Base-by-base conservation (phyloP, 139 green algal species). In the Astrephomene gubernaculifera region DNA sequence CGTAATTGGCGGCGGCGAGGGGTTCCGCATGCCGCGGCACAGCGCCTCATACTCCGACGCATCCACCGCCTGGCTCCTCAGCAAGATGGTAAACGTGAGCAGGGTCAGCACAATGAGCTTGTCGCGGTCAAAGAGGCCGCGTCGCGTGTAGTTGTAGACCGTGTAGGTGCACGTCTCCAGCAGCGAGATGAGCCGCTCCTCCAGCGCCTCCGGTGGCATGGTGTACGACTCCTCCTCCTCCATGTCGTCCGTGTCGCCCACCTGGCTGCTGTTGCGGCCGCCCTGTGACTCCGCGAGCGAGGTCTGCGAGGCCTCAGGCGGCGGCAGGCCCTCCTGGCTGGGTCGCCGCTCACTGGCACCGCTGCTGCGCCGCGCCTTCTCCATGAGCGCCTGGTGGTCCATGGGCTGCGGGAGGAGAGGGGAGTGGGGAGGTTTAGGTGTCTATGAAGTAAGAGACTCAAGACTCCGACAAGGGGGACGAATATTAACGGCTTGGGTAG, bases 61-160 rank as follows among this genome's bases (percentile, higher is more conserved):
- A 72, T 96, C 93, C 14, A 98, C 94, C n/a, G 74, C 64, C 73
- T 92, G 88, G 85, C 85, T 90, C 0, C 85, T 67, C 71, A 92
- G 65, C 54, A 92, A 73, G 79, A 96, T 94, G 43, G 81, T 92
- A 87, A 98, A 95, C 35, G 94, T 96, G 44, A 98, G 92, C 85
- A 97, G 91, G 44, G 91, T 94, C n/a, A 94, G 90, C 41, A 96
- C 91, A 79, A 96, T 97, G 39, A 97, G 91, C 90, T 97, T 98
- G 91, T 98, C 95, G 35, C 90, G 89, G 87, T 98, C 95, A 79
- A 98, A 98, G 70, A 98, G 93, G 33, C 95, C 95, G 68, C 95
- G 91, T 36, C 95, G 89, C 31, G 94, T 97, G 92, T 95, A 98
- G 90, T 96, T 93, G 91, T 94, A 98, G 49, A 97, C 94, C 25